phyloP scores from a whole-genome alignment of 768 basidiomycete species.

The Hericium erinaceus region DNA sequence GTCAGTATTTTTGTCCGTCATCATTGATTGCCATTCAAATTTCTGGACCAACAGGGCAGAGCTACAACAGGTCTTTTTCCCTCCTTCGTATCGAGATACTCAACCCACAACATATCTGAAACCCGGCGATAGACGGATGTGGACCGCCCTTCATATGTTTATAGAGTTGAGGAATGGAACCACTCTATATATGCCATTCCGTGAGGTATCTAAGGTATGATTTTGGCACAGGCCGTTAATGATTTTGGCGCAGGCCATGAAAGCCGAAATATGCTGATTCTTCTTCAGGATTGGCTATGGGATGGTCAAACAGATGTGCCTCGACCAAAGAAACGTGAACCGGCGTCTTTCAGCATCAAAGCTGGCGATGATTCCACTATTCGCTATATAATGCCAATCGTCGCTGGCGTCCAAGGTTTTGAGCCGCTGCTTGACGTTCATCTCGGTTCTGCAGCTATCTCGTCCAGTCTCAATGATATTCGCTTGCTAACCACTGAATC shows the following conservation, averaged over 20 bases:
- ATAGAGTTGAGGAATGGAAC: constrained; percentile 74
- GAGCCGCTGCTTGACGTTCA: constrained; percentile 74
- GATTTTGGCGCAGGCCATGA: background rate
- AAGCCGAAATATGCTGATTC: background rate
- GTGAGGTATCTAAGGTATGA: constrained; percentile 78
- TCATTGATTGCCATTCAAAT: background rate
- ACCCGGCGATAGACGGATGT: constrained; percentile 74
- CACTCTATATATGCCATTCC: constrained; percentile 76
- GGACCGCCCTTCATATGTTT: constrained; percentile 75
- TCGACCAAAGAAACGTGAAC: constrained; percentile 48
- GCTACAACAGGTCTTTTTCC: constrained; percentile 78
- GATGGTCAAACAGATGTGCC: constrained; percentile 50
- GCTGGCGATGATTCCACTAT: constrained; percentile 81
- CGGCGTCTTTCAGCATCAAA: constrained; percentile 62
- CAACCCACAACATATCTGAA: constrained; percentile 47
- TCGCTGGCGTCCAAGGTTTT: constrained; percentile 65
- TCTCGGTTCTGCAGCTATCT: constrained; percentile 66
- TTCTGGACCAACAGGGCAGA: constrained; percentile 28
- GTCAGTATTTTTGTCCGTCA: constrained; percentile 25
- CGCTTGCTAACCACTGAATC: constrained; percentile 68
- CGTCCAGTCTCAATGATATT: constrained; percentile 85
- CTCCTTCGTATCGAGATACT: constrained; percentile 60
- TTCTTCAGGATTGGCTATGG: constrained; percentile 82
- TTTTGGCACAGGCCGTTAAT: background rate
- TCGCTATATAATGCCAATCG: constrained; percentile 77